Conservation (phyloP, 306 rosid species). For the Acacia crassicarpa region DNA sequence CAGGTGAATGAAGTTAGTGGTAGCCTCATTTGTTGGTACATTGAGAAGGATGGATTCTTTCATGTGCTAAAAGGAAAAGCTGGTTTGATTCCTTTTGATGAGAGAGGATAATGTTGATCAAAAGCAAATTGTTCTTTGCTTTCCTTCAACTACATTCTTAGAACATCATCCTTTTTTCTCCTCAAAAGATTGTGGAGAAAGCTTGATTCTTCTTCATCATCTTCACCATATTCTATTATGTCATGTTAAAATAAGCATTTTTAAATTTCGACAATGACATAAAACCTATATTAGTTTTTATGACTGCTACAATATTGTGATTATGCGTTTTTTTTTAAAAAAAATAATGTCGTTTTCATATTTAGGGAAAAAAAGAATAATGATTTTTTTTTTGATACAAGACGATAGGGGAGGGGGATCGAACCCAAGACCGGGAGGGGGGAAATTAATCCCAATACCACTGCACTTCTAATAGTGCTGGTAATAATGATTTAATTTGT, state of each 20-base stretch:
- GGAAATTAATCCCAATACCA: too few relatives aligned
- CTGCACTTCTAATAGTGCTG: too few relatives aligned
- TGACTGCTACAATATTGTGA: neutral
- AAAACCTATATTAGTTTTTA: neutral
- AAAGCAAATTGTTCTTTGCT: slow-evolving; percentile 60
- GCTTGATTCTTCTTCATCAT: neutral
- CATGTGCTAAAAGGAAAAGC: neutral
- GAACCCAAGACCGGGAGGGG: too few relatives aligned
- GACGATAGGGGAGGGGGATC: too few relatives aligned
- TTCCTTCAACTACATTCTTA: slow-evolving; percentile 36
- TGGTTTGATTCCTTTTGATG: slow-evolving; percentile 24
- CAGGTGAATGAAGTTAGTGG: neutral
- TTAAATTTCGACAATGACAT: neutral
- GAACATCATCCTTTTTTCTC: slow-evolving; percentile 1
- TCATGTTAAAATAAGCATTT: neutral
- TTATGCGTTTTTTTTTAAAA: neutral
- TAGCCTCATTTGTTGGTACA: slow-evolving; percentile 11
- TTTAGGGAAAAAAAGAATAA: neutral
- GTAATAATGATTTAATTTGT: too few relatives aligned
- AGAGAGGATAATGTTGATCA: neutral
- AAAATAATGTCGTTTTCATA: too few relatives aligned
- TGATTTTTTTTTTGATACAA: too few relatives aligned
- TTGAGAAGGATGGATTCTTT: slow-evolving; percentile 8
- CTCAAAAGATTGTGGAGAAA: neutral
- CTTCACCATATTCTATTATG: neutral